phyloP scores from a whole-genome alignment of 1,284 basidiomycete genomes.

The Boletellus deceptivus region DNA sequence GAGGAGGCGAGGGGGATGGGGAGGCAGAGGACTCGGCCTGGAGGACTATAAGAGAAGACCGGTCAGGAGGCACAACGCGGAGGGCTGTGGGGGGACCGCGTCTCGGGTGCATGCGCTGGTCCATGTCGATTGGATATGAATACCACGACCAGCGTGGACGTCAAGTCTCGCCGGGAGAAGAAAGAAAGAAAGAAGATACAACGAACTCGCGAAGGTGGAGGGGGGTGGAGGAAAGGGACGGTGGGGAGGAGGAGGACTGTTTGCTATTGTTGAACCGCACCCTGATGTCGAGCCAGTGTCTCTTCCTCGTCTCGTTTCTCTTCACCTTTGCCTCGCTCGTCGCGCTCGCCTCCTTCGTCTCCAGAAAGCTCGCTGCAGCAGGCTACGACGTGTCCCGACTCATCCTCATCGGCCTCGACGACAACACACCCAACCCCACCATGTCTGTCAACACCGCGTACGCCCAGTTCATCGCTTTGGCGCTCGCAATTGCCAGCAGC shows the following conservation, averaged over 20 bases:
- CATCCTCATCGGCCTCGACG: constrained; percentile 60
- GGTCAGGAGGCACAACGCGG: constrained; percentile 55
- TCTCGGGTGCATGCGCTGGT: constrained; percentile 43
- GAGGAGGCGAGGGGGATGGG: constrained; percentile 52
- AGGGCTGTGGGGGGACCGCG: constrained; percentile 57
- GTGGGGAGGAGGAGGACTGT: constrained; percentile 22
- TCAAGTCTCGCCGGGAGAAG: constrained; percentile 16
- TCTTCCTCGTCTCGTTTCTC: constrained; percentile 52
- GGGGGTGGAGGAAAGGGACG: background rate
- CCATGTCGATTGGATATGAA: constrained; percentile 36
- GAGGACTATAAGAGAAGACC: constrained; percentile 47
- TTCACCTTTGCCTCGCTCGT: constrained; percentile 47
- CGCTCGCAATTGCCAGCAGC: constrained; percentile 36
- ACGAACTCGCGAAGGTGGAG: constrained; percentile 9
- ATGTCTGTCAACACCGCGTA: constrained; percentile 24
- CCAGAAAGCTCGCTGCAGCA: constrained; percentile 44
- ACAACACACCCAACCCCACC: constrained; percentile 18
- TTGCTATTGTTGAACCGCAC: constrained; percentile 15
- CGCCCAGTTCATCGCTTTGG: constrained; percentile 38
- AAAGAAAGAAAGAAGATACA: constrained; percentile 22
- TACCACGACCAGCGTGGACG: constrained; percentile 50
- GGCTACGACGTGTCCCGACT: constrained; percentile 58
- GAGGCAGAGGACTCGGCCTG: constrained; percentile 44
- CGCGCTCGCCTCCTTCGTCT: constrained; percentile 41
- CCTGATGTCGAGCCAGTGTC: too few relatives aligned